A percentile compares a stretch with the other conserved stretches of the same genome.
Evolutionary conservation across 495 filamentous ascomycete species (phyloP).

Genomic region (Parachaetomium inaequale): DNA sequence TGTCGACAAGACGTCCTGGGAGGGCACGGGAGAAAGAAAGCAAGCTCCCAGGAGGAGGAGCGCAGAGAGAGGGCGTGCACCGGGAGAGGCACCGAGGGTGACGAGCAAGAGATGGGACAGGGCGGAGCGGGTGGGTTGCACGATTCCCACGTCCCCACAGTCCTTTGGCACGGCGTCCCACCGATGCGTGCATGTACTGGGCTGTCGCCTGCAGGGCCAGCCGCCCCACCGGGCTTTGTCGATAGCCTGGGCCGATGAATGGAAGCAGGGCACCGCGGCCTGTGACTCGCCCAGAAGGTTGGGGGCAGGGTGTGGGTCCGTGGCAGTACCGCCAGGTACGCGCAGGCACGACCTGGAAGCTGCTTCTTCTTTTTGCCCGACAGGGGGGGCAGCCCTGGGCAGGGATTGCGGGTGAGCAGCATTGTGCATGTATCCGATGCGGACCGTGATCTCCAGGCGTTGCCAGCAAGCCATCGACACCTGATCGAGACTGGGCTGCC

Average conservation of each 20-base stretch:
- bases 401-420: constrained; percentile 46
- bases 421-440: constrained; percentile 20
- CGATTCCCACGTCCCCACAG: constrained; percentile 11
- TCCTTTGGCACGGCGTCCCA: constrained; percentile 5
- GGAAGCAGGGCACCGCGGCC: constrained; percentile 2
- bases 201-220: background rate
- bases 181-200: constrained; percentile 7
- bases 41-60: constrained; percentile 1
- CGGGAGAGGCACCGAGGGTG: constrained; percentile 16
- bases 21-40: constrained; percentile 10
- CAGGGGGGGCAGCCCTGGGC: too few relatives aligned
- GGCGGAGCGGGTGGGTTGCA: constrained; percentile 20
- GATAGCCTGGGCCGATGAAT: constrained; percentile 10
- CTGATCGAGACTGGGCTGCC: background rate
- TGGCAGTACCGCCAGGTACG: constrained; percentile 28
- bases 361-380: constrained; percentile 23
- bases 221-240: constrained; percentile 23
- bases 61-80: background rate
- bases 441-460: constrained; percentile 14
- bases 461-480: constrained; percentile 3
- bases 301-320: constrained; percentile 12
- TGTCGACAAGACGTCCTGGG: background rate
- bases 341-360: constrained; percentile 20
- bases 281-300: constrained; percentile 18
- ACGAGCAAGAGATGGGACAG: constrained; percentile 14